Evolutionary conservation across 164 flowering plant genomes (phyloP), one percentile per base, ranked within the genome.

Genomic region (Saururus chinensis): DNA sequence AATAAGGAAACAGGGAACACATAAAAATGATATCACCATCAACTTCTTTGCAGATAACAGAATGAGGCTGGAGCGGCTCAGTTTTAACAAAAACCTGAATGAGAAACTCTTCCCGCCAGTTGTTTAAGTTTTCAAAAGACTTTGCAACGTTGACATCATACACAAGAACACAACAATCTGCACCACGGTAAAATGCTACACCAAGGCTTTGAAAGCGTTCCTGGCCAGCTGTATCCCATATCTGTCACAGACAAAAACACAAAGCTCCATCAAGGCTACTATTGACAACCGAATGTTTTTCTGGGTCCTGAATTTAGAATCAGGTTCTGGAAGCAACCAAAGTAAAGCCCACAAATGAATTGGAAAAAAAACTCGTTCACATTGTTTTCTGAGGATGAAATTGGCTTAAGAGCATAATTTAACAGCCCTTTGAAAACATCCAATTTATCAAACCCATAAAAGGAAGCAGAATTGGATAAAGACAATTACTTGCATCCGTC

Each of bases 141-240:
- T 88, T 90, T 84, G 74, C 76, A 30, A 84, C 85, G 72, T 91
- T 88, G 41, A 91, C 93, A 80, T 90, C 96, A 77, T 91, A 88
- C 16, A 91, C 97, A 75, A 91, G 92, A 68, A 91, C 96, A 80
- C 97, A 91, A 71, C 96, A 91, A 74, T 91, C 97, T 60, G 97
- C 97, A 73, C 97, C 97, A 37, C 96, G 84, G 70, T 91, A 91
- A 68, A 91, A 91, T 60, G 97, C 97, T 70, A 91, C 97, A 48
- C 97, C 97, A 21, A 91, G 84, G 67, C 97, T 91, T 69, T 91
- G 97, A 68, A 91, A 91, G 60, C 96, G 77, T 78, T 91, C 97
- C 68, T 91, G 96, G 12, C 97, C 97, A 71, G 96, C 97, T 11
- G 97, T 88, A 74, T 91, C 97, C 97, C 97, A 91, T 24, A 91